These are phyloP conservation scores for Begonia fuchsioides DNA, from an alignment of 306 rosid genomes.

Conservation along the genomic window DNA sequence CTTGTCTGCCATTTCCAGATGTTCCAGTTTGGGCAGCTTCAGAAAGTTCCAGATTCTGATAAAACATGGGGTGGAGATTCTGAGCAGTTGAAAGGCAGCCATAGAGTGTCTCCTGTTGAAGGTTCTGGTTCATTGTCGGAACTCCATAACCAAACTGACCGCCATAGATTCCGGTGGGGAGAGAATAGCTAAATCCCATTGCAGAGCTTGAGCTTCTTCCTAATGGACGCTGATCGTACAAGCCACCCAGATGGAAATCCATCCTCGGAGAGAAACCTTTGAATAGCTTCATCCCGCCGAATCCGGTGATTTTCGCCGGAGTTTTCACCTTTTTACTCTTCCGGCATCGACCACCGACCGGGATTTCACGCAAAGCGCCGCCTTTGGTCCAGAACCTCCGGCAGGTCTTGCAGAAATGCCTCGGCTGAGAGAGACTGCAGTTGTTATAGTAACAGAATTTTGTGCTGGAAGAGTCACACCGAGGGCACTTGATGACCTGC, in stretches of 20 bases:
- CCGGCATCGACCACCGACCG: conserved; percentile 81
- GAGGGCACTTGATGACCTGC: conserved; percentile 37
- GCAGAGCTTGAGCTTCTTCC: conserved; percentile 18
- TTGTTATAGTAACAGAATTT: conserved; percentile 94
- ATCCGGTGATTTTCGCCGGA: conserved; percentile 23
- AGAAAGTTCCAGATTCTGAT: conserved; percentile 39
- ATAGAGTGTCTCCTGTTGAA: conserved; percentile 70
- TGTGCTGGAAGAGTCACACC: conserved; percentile 87
- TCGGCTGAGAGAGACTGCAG: conserved; percentile 78
- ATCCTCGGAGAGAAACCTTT: conserved; percentile 41
- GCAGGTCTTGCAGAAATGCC: conserved; percentile 88
- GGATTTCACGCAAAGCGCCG: conserved; percentile 77
- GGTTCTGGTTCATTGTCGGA: conserved; percentile 19
- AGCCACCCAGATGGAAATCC: conserved; percentile 34
- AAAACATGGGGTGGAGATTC: conserved; percentile 29
- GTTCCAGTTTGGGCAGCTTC: conserved; percentile 6
- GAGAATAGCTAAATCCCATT: too few species aligned
- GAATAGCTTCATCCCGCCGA: conserved; percentile 49
- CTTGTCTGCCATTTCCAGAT: not conserved
- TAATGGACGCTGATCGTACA: conserved; percentile 12
- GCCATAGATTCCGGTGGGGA: too few species aligned
- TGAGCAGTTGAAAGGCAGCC: conserved; percentile 17
- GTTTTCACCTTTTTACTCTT: conserved; percentile 44
- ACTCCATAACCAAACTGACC: not conserved
- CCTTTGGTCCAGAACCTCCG: conserved; percentile 89